Evolutionary conservation across 2,329 filamentous ascomycete genomes (phyloP), one percentile per base, ranked within the genome.

Genomic region (Chrysoporthe cubensis): DNA sequence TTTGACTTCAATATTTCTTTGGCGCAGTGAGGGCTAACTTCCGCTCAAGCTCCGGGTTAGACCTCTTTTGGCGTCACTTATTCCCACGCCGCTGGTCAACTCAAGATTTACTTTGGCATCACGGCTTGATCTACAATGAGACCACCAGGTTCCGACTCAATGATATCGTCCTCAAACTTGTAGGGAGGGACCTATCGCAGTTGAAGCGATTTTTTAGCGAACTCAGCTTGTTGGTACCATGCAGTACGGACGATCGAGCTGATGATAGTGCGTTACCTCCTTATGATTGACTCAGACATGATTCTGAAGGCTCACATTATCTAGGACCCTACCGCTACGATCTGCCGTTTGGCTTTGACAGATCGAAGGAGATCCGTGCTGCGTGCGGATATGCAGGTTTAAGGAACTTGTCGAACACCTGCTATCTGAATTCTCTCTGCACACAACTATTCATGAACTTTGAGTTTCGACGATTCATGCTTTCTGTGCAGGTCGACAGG

Each of bases 361-460:
- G 90, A 44, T 79, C 79, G 50, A 89, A 87, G 73, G 86, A 88
- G 18, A 85, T 96, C n/a, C 88, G 93, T 70, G 89, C 92, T 1
- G 80, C 87, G 1, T 91, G 91, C 70, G 94, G 93, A 26, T 97
- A 97, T 76, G 88, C 91, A n/a, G 96, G 96, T 1, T 80, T 99
- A n/a, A 87, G 87, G 66, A 99, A 99, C 74, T 85, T 97, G 18
- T 96, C 93, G 11, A 97, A 97, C 76, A 98, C 96, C 0, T 99
- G 96, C 79, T 99, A 99, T 76, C 86, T 98, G 76, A 99, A 99
- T 77, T 98, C 96, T 0, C 83, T 99, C 0, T 85, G 98, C 69
- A 95, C 94, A 0, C 96, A 99, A 76, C 87, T 99, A 0, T 99
- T 95, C 82, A 98, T 97, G 93, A 98, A 99, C 75, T 81, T 92